phyloP scores from a whole-genome alignment of 768 basidiomycete species.

The Kwoniella pini region DNA sequence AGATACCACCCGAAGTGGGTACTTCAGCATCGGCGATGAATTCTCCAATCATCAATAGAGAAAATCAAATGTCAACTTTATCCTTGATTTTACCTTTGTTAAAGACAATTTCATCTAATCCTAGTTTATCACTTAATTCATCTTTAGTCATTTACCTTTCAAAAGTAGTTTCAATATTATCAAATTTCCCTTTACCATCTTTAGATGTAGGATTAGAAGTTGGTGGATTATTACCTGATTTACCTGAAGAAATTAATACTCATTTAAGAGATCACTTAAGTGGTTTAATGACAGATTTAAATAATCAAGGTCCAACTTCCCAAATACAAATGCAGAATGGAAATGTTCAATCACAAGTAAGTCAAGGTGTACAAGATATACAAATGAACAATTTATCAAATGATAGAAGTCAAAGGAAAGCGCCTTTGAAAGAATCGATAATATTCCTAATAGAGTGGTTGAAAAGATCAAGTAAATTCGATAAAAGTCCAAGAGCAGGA shows the following conservation, averaged over 20 bases:
- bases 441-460: slow-evolving; percentile 11
- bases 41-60: slow-evolving; percentile 1
- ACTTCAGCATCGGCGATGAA: slow-evolving; percentile 30
- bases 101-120: slow-evolving; percentile 21
- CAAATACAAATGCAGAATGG: not conserved
- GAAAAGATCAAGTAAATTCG: not conserved
- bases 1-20: slow-evolving; percentile 33
- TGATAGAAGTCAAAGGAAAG: not conserved
- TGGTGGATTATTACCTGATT: slow-evolving; percentile 22
- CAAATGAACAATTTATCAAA: not conserved
- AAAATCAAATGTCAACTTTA: slow-evolving; percentile 16
- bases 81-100: slow-evolving; percentile 34
- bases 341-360: not conserved
- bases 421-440: slow-evolving; percentile 8
- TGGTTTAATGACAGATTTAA: slow-evolving; percentile 45
- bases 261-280: slow-evolving; percentile 34
- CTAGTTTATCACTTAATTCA: not conserved
- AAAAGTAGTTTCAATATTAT: slow-evolving; percentile 23
- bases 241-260: slow-evolving; percentile 31
- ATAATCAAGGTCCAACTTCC: slow-evolving; percentile 13
- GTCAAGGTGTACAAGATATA: slow-evolving; percentile 9
- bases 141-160: slow-evolving; percentile 13
- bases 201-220: slow-evolving; percentile 45
- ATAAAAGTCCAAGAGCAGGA: not conserved
- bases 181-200: slow-evolving; percentile 40